phyloP scores from a whole-genome alignment of 2,329 filamentous ascomycete genomes.

The Piedraia hortae region DNA sequence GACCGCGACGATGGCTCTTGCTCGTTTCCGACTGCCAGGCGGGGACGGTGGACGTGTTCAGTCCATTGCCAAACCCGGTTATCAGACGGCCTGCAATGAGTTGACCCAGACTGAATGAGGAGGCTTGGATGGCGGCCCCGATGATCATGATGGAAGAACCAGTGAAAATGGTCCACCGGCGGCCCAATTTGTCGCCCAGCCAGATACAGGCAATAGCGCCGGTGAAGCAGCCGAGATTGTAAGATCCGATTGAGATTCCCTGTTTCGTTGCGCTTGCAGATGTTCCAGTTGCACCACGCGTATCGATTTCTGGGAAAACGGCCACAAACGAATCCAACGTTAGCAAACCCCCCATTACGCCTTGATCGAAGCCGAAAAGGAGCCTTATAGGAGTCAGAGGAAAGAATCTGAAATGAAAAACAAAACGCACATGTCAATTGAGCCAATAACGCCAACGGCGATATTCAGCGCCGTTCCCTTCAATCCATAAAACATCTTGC shows the following conservation, averaged over 20 bases:
- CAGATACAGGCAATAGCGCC: constrained; percentile 23
- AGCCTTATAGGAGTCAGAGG: neutral
- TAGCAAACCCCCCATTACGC: constrained; percentile 19
- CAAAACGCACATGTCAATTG: constrained; percentile 7
- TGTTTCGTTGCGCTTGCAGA: constrained; percentile 4
- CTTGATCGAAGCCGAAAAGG: constrained; percentile 4
- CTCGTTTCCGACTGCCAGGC: constrained; percentile 26
- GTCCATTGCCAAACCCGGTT: constrained; percentile 24
- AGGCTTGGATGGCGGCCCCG: constrained; percentile 21
- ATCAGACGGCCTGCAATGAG: constrained; percentile 25
- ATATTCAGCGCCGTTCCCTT: constrained; percentile 15
- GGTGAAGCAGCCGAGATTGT: constrained; percentile 16
- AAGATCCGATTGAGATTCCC: constrained; percentile 10
- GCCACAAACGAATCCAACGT: constrained; percentile 16
- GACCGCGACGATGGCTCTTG: constrained; percentile 22
- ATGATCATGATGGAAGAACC: constrained; percentile 24
- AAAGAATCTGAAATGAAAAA: constrained; percentile 4
- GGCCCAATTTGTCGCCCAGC: constrained; percentile 23
- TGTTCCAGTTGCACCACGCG: constrained; percentile 2
- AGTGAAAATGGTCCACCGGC: constrained; percentile 22
- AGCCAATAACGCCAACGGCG: constrained; percentile 17
- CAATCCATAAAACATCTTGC: constrained; percentile 15
- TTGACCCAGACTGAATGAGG: constrained; percentile 18
- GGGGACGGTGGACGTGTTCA: constrained; percentile 25
- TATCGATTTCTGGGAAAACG: constrained; percentile 17